phyloP scores from a whole-genome alignment of 2,329 filamentous ascomycete species.

The Clathrospora elynae region DNA sequence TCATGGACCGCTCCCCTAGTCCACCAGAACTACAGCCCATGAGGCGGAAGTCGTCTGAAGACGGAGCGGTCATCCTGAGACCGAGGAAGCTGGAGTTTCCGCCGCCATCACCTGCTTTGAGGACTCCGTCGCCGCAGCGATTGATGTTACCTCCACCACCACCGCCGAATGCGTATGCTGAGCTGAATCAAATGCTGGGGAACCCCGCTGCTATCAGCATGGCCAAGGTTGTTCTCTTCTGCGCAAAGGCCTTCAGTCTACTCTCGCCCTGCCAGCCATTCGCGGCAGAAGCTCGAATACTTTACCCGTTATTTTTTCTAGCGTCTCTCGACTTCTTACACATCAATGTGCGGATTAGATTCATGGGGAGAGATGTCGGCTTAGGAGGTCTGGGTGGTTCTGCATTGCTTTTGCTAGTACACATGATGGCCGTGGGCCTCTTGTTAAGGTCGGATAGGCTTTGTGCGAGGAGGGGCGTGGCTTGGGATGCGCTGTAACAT shows the following conservation, averaged over 20 bases:
- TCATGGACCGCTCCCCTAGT: constrained; percentile 44
- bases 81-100: constrained; percentile 38
- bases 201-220: constrained; percentile 41
- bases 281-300: constrained; percentile 66
- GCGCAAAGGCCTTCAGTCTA: constrained; percentile 70
- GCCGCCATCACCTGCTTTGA: constrained; percentile 19
- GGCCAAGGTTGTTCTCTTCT: constrained; percentile 66
- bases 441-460: constrained; percentile 39
- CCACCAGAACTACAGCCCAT: constrained; percentile 29
- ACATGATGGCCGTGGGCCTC: constrained; percentile 53
- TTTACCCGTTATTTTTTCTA: constrained; percentile 69
- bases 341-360: constrained; percentile 25
- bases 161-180: constrained; percentile 9
- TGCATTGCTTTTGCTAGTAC: constrained; percentile 52
- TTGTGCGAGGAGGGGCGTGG: constrained; percentile 39
- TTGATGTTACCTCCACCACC: constrained; percentile 45
- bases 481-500: constrained; percentile 22
- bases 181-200: constrained; percentile 23
- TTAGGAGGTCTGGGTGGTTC: constrained; percentile 49
- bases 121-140: constrained; percentile 30
- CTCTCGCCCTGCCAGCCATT: constrained; percentile 73
- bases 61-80: constrained; percentile 38
- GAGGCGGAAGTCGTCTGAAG: constrained; percentile 29
- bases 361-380: constrained; percentile 24
- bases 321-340: constrained; percentile 67